These are phyloP conservation scores for Lentinula sp. DNA, from an alignment of 768 basidiomycete genomes.

Conservation along the genomic window DNA sequence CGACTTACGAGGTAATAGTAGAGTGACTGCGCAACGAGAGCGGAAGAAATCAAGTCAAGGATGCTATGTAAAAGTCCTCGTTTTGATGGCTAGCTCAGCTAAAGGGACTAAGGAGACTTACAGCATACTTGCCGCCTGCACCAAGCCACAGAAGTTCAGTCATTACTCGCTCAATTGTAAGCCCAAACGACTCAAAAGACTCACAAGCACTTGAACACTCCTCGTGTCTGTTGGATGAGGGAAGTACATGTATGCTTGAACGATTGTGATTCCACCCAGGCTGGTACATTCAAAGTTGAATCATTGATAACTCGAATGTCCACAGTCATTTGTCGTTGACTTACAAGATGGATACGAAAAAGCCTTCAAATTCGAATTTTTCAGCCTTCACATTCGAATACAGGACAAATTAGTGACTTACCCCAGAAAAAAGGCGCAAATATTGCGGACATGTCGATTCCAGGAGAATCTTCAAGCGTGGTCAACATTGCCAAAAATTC, in stretches of 20 bases:
- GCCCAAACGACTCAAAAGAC: not conserved
- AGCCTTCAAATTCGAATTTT: not conserved
- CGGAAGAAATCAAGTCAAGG: constrained; percentile 32
- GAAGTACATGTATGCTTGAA: constrained; percentile 37
- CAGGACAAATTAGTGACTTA: not conserved
- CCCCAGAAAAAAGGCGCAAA: constrained; percentile 5
- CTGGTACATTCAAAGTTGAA: constrained; percentile 12
- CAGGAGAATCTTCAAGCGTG: not conserved
- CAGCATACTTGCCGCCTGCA: constrained; percentile 14
- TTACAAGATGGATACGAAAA: constrained; percentile 3
- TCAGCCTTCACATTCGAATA: not conserved
- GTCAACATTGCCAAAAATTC: not conserved
- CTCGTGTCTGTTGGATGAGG: constrained; percentile 20
- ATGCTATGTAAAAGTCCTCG: constrained; percentile 9
- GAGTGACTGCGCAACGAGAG: constrained; percentile 34
- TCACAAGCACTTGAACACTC: constrained; percentile 23
- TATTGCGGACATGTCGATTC: constrained; percentile 4
- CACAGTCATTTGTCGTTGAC: not conserved
- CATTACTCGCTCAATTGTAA: not conserved
- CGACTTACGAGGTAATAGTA: constrained; percentile 35
- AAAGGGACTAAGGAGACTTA: not conserved
- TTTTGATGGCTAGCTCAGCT: not conserved
- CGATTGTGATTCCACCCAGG: constrained; percentile 31
- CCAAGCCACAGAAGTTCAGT: not conserved
- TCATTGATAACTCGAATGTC: not conserved